phyloP scores from a whole-genome alignment of 2,329 filamentous ascomycete genomes.

The Aspergillus carbonarius region DNA sequence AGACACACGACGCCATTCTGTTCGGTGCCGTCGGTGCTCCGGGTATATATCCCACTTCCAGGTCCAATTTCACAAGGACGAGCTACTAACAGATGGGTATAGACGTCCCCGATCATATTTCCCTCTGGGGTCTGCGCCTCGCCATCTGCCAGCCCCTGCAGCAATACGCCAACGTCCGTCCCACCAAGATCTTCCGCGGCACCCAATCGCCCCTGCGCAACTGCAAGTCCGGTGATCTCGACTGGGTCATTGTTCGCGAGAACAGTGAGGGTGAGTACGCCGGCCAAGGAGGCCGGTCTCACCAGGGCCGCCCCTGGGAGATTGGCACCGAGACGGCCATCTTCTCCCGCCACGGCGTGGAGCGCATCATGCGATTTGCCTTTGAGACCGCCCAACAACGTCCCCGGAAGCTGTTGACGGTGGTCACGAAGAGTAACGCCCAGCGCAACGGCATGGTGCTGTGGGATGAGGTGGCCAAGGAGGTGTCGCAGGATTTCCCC shows the following conservation, averaged over 20 bases:
- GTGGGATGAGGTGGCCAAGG: conserved; percentile 63
- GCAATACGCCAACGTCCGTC: conserved; percentile 68
- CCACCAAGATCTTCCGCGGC: conserved; percentile 62
- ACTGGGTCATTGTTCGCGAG: conserved; percentile 67
- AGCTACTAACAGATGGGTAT: neutral
- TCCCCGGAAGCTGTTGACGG: conserved; percentile 58
- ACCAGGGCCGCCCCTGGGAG: conserved; percentile 60
- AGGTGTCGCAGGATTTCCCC: conserved; percentile 57
- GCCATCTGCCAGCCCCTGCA: conserved; percentile 67
- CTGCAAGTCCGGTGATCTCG: conserved; percentile 58
- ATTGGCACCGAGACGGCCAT: conserved; percentile 62
- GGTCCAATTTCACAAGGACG: neutral
- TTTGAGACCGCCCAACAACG: conserved; percentile 61
- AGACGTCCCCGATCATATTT: conserved; percentile 66
- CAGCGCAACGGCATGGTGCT: conserved; percentile 67
- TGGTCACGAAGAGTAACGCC: conserved; percentile 66
- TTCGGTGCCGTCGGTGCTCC: conserved; percentile 68
- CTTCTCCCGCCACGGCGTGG: conserved; percentile 61
- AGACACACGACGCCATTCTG: conserved; percentile 63
- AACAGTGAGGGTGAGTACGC: conserved; percentile 68
- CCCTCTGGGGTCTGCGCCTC: conserved; percentile 65
- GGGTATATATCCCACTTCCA: conserved; percentile 29
- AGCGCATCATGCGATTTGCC: conserved; percentile 62
- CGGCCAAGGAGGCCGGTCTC: conserved; percentile 63
- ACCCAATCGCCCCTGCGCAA: conserved; percentile 58